phyloP scores from a whole-genome alignment of 345 rosid genomes.

The Viola odorata region DNA sequence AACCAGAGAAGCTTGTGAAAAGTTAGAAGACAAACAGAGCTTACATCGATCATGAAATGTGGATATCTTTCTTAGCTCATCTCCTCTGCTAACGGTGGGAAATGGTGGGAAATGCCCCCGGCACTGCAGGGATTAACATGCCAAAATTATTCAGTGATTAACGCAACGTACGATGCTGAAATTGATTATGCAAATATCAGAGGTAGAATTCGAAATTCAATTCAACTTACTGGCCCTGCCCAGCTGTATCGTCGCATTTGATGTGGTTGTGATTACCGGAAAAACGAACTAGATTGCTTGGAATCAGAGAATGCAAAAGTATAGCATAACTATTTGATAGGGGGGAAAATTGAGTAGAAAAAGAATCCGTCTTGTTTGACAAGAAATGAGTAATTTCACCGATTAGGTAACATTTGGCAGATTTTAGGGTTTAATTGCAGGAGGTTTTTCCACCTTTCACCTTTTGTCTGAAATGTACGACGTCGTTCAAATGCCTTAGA shows the following conservation, averaged over 20 bases:
- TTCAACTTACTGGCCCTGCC: constrained; percentile 41
- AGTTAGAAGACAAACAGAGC: constrained; percentile 2
- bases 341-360: background rate
- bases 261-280: background rate
- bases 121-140: background rate
- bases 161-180: too few relatives aligned
- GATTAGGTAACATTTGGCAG: too few relatives aligned
- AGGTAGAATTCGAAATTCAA: too few relatives aligned
- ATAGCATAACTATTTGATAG: too few relatives aligned
- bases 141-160: constrained; percentile 1
- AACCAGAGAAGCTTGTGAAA: background rate
- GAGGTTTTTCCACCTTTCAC: too few relatives aligned
- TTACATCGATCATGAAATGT: constrained; percentile 38
- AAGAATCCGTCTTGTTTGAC: constrained; percentile 8
- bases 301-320: background rate
- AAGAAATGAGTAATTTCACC: constrained; percentile 17
- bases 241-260: constrained; percentile 49
- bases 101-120: constrained; percentile 42
- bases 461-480: too few relatives aligned
- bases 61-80: constrained; percentile 14
- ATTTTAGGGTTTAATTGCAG: too few relatives aligned
- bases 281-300: too few relatives aligned
- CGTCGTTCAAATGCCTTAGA: too few relatives aligned
- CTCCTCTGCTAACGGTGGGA: constrained; percentile 12
- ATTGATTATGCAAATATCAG: too few relatives aligned